These are phyloP conservation scores for Phytophthora fragariae DNA, from an alignment of 352 stramenopile species.

Conservation along the genomic window DNA sequence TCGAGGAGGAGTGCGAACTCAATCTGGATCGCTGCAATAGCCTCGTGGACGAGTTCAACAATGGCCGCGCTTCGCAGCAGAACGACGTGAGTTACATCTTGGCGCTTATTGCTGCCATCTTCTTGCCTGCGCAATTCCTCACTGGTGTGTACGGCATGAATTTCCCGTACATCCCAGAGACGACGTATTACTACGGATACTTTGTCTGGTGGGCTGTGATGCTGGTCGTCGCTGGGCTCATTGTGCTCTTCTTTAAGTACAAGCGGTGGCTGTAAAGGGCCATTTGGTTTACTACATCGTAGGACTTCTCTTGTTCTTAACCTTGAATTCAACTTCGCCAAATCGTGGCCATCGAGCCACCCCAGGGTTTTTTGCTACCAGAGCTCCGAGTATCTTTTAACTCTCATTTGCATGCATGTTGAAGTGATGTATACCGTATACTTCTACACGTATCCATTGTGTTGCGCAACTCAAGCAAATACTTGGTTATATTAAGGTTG, in stretches of 20 bases:
- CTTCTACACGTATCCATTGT: too few species aligned
- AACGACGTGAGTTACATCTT: constrained; percentile 80
- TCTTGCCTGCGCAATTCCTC: constrained; percentile 84
- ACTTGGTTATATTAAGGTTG: too few species aligned
- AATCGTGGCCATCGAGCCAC: too few species aligned
- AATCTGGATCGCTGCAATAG: constrained; percentile 69
- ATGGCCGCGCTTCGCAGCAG: constrained; percentile 61
- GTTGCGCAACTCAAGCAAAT: too few species aligned
- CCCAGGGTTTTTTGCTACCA: too few species aligned
- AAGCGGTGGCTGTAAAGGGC: constrained; percentile 56
- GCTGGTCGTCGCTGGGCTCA: constrained; percentile 45
- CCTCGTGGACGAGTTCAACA: constrained; percentile 75
- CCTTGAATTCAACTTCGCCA: too few species aligned
- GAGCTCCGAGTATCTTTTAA: too few species aligned
- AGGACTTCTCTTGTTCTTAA: too few species aligned
- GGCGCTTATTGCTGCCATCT: constrained; percentile 79
- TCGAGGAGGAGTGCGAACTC: constrained; percentile 79
- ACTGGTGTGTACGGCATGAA: constrained; percentile 91
- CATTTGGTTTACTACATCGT: too few species aligned
- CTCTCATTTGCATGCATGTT: too few species aligned
- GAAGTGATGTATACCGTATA: too few species aligned
- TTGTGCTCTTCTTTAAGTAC: constrained; percentile 67
- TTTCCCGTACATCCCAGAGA: constrained; percentile 84
- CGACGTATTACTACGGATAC: constrained; percentile 72
- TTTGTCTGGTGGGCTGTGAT: constrained; percentile 76